Base-by-base conservation (phyloP, 768 basidiomycete genomes). In the Boletus tomentosulus region DNA sequence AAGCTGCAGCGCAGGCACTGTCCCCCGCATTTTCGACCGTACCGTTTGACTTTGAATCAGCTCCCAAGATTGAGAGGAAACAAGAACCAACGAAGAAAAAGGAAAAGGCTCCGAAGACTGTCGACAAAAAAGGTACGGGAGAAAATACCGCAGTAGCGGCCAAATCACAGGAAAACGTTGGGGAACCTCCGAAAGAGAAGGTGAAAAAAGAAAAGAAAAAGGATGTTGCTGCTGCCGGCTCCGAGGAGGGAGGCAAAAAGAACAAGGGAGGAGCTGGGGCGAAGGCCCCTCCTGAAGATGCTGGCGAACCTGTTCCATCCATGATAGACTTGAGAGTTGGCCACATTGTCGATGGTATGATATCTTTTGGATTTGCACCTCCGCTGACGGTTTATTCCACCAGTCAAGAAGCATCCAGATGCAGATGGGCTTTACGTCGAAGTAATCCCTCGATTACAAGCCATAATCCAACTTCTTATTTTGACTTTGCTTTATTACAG, bases 281-380 rank as follows among this genome's bases (percentile, higher is more conserved):
- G 24, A 71, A 69, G 24, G 74, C 73, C 3, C 66, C 66, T 55
- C 68, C 71, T 33, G 83, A 80, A 54, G 93, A 92, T 59, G 78
- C 79, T 3, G 83, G 86, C n/a, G 86, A 87, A 58, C 93, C 95
- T 33, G 76, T 86, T 16, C 97, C 97, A 13, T 93, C 92, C 42
- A 98, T 98, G 95, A 89, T 99, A 63, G 97, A 99, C 63, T 78
- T 99, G 56, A 82, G 96, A 44, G 92, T 99, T 3, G 96, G 97
- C 3, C 86, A 84, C 60, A 96, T 98, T 58, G 73, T 98, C 16
- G 90, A 97, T 66, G 84, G 94, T 96, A 61, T 66, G 83, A 71
- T 31, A 10, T 31, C 31, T n/a, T 39, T 15, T 7, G 6, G 41
- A 25, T 15, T 38, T 13, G 24, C 25, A 27, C 30, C n/a, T 31